Base-by-base conservation (phyloP, 495 filamentous ascomycete species). In the Talaromyces adpressus region DNA sequence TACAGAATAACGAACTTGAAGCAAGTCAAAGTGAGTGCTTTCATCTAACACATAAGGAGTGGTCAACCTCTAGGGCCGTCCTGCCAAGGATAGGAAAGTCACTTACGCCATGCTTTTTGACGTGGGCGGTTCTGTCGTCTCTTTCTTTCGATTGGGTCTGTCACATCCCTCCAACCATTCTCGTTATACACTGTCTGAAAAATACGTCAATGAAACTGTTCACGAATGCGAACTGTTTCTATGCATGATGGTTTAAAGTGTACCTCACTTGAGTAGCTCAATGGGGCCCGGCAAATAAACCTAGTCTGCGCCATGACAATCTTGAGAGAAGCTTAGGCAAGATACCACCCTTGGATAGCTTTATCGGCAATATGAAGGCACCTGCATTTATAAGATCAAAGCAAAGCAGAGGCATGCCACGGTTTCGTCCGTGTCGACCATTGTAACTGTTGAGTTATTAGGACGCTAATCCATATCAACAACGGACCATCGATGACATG, bases 121-220 rank as follows among this genome's bases (percentile, higher is more conserved):
- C 79, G 78, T 22, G 78, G 56, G 7, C 79, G 69, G 64, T 81
- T 81, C 66, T 80, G 79, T 34, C 71, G 64, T 47, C 70, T 64
- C 39, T 77, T 69, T 5, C 79, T 67, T 59, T 80, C 77, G 30
- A 69, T 68, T 2, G 71, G 67, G 56, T 77, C 76, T 5, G 69
- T 71, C 18, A 77, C 49, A 1, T 71, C 75, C 2, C 67, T 61
- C 79, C 79, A 79, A 23, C 74, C 71, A 61, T 81, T 76, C 7
- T 41, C 47, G 6, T 57, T 57, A 16, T 16, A n/a, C 6, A 16
- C 3, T 32, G 12, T 23, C 22, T 57, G 30, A n/a, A n/a, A 57
- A 32, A 30, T 14, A 27, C 4, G 18, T 57, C 5, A 57, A 32
- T 56, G 2, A 8, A 30, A 12, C 14, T 12, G 22, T 29, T n/a